phyloP scores from a whole-genome alignment of 768 basidiomycete genomes.

The Lanmaoa rubissima region DNA sequence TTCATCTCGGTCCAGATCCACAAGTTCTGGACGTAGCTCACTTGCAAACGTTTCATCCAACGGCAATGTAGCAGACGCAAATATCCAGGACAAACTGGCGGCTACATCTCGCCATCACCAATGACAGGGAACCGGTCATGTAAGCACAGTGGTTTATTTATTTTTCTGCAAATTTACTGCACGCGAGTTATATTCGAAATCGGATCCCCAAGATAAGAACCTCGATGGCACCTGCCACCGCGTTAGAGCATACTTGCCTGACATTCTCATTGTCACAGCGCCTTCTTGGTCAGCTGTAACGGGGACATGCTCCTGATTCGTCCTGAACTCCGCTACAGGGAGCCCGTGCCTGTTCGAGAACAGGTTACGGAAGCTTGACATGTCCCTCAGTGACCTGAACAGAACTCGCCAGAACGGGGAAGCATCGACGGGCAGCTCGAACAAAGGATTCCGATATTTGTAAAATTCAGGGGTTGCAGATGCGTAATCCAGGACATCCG shows the following conservation, averaged over 20 bases:
- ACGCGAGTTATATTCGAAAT: slow-evolving; percentile 48
- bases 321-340: slow-evolving; percentile 35
- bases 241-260: background rate
- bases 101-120: slow-evolving; percentile 7
- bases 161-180: background rate
- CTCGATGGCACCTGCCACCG: background rate
- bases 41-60: background rate
- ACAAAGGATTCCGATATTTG: slow-evolving; percentile 20
- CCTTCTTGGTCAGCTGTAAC: slow-evolving; percentile 21
- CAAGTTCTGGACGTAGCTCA: background rate
- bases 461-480: background rate
- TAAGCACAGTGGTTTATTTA: slow-evolving; percentile 13
- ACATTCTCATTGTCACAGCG: slow-evolving; percentile 14
- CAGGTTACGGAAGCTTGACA: slow-evolving; percentile 43
- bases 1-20: background rate
- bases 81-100: slow-evolving; percentile 34
- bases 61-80: background rate
- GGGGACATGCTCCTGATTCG: slow-evolving; percentile 17
- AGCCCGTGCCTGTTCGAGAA: slow-evolving; percentile 48
- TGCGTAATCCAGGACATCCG: slow-evolving; percentile 14
- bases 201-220: slow-evolving; percentile 39
- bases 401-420: slow-evolving; percentile 44
- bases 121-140: slow-evolving; percentile 47
- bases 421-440: slow-evolving; percentile 33
- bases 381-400: slow-evolving; percentile 43